Evolutionary conservation across 208 protist species (phyloP).

Genomic region (Leishmania guyanensis): DNA sequence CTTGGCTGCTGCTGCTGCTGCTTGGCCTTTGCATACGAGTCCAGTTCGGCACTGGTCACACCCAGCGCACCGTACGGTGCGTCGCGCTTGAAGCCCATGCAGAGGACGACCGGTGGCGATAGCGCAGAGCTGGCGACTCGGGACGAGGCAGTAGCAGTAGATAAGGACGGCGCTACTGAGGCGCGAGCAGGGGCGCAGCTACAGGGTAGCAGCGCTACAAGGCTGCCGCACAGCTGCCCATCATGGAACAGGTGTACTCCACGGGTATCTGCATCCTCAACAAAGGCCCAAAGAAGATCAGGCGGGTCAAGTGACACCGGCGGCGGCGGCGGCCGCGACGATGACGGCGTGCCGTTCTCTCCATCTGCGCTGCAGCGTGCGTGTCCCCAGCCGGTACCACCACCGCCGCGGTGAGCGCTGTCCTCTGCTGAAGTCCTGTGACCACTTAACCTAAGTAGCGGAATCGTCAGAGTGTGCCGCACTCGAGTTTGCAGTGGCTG

Average conservation of each 20-base stretch:
- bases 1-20: background rate
- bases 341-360: background rate
- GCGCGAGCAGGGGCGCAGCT: background rate
- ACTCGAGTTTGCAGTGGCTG: background rate
- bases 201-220: constrained; percentile 18
- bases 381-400: background rate
- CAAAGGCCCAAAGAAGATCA: constrained; percentile 33
- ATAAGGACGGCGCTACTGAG: background rate
- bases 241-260: background rate
- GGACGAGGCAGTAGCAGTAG: background rate
- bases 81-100: constrained; percentile 10
- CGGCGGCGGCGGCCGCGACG: background rate
- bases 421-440: background rate
- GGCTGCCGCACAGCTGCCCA: constrained; percentile 4
- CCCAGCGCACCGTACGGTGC: constrained; percentile 23
- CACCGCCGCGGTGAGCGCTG: background rate
- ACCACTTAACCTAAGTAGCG: background rate
- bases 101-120: constrained; percentile 10
- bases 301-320: background rate
- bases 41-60: constrained; percentile 9
- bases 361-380: background rate
- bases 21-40: background rate
- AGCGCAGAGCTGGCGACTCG: background rate
- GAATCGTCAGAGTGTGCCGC: background rate
- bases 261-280: constrained; percentile 7